Evolutionary conservation across 2,329 filamentous ascomycete species (phyloP).

Genomic region (Pyrenophora teres): DNA sequence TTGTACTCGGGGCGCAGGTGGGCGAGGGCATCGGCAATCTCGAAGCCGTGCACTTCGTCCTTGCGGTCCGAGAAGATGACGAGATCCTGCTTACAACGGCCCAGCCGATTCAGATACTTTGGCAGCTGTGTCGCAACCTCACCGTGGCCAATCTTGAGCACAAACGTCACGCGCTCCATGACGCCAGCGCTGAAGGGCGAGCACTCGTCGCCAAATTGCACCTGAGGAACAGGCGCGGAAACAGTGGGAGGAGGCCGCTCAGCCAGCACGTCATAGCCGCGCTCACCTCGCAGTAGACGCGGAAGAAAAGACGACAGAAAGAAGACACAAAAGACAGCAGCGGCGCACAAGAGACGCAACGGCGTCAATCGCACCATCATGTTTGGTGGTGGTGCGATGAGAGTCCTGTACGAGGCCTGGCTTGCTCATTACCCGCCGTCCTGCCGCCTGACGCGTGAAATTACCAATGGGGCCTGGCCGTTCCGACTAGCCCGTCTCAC

Average conservation of each 20-base stretch:
- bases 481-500: slow-evolving; percentile 9
- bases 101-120: slow-evolving; percentile 59
- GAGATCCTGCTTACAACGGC: slow-evolving; percentile 60
- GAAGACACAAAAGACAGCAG: slow-evolving; percentile 29
- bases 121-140: slow-evolving; percentile 63
- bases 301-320: slow-evolving; percentile 29
- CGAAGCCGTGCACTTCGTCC: slow-evolving; percentile 56
- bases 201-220: slow-evolving; percentile 39
- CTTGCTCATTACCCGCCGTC: slow-evolving; percentile 15
- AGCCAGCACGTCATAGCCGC: slow-evolving; percentile 39
- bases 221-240: slow-evolving; percentile 23
- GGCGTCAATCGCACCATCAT: slow-evolving; percentile 46
- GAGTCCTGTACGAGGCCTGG: slow-evolving; percentile 3
- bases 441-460: slow-evolving; percentile 11
- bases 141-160: slow-evolving; percentile 63
- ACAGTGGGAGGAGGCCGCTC: slow-evolving; percentile 31
- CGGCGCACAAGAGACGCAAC: slow-evolving; percentile 41
- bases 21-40: slow-evolving; percentile 55
- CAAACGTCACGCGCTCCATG: slow-evolving; percentile 57
- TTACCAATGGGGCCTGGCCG: slow-evolving; percentile 11
- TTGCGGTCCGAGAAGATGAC: slow-evolving; percentile 64
- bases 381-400: slow-evolving; percentile 27
- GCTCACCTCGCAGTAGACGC: slow-evolving; percentile 31
- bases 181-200: slow-evolving; percentile 39
- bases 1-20: slow-evolving; percentile 50